These are phyloP conservation scores for Syzygium oleosum DNA, from an alignment of 345 rosid genomes.

Conservation along the genomic window DNA sequence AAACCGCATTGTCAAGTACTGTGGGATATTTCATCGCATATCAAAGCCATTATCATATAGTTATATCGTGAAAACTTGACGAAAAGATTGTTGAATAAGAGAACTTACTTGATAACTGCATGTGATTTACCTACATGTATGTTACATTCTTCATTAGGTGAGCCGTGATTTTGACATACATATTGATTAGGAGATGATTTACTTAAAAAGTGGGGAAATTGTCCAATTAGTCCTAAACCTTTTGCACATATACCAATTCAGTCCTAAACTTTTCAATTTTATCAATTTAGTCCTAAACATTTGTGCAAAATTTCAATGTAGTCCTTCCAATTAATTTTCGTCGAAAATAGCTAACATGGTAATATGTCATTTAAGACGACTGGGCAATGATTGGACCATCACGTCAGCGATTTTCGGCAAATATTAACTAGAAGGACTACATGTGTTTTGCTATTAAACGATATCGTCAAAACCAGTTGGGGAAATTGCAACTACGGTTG, in stretches of 20 bases:
- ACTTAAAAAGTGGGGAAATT: too few species aligned
- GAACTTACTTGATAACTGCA: background rate
- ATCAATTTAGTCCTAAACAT: too few species aligned
- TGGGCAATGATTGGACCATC: too few species aligned
- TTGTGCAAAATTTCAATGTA: too few species aligned
- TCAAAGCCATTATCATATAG: background rate
- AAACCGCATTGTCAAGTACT: background rate
- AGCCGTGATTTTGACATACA: background rate
- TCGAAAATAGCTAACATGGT: too few species aligned
- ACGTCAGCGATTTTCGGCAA: too few species aligned
- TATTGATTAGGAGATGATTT: too few species aligned
- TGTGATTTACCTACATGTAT: background rate
- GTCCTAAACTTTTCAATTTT: too few species aligned
- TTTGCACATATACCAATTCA: too few species aligned
- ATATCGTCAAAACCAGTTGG: background rate
- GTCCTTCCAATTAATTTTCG: too few species aligned
- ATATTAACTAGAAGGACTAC: background rate
- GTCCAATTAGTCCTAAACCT: too few species aligned
- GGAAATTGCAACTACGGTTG: background rate
- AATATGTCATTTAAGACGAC: too few species aligned
- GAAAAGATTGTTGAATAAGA: background rate
- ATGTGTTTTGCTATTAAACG: background rate
- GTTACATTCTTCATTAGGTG: background rate
- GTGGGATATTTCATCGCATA: background rate
- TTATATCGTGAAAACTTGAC: background rate